Evolutionary conservation across 768 basidiomycete genomes (phyloP), one percentile per base, ranked within the genome.

Genomic region (Termitomyces sp.): DNA sequence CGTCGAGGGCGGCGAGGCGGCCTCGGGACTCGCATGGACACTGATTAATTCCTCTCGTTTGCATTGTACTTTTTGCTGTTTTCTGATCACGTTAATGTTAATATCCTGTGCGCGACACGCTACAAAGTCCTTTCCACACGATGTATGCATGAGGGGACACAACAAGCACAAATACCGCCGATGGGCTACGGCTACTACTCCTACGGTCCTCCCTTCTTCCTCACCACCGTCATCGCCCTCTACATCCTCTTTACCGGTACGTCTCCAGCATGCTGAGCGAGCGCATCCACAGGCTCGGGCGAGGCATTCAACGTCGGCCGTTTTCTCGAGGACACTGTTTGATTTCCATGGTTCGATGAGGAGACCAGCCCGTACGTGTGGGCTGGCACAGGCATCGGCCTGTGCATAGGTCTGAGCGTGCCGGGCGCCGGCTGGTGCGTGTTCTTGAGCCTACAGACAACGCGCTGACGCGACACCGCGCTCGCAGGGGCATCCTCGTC

Each of bases 361-460:
- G 92, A 97, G 77, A 86, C 92, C 30, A 94, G 87, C 69, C 96
- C 96, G 0, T 98, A 92, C 73, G 85, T 88, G 40, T 98, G 93
- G 93, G 95, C 88, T 0, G 80, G 93, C 49, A 84, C 87, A 3
- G 97, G 97, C 10, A 89, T 98, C 41, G 95, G 92, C 18, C 78
- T 98, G 44, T 96, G 93, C 67, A 93, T 96, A 55, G 97, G 97
- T 4, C 71, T 98, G 55, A 95, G 93, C 67, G 95, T 97, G 3
- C 75, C 94, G 2, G 97, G 96, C 60, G 97, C 96, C 50, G 96
- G 90, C 74, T 98, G 97, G 97, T 96, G 49, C 61, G 91, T 74
- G 52, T 35, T 32, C 30, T 55, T 9, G 30, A 28, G 33, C 40
- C 51, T 41, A 58, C 4, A 1, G 32, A 14, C 38, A 40, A 18